Base-by-base conservation (phyloP, 495 filamentous ascomycete genomes). In the Neurospora terricola region DNA sequence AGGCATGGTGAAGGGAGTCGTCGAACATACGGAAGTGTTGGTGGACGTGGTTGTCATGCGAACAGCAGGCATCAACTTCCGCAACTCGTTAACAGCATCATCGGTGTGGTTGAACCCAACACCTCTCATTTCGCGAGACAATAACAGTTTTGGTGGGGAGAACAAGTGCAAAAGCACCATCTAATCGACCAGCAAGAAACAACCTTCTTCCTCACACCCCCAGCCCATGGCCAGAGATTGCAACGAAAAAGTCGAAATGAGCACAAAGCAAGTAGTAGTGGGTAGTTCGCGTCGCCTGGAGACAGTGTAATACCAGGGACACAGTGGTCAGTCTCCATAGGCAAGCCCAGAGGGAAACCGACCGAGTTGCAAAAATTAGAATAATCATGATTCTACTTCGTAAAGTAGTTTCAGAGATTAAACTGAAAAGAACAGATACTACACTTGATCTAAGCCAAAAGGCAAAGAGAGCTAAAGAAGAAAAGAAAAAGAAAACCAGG, bases 371-470 rank as follows among this genome's bases (percentile, higher is more conserved):
- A 85, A 92, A 93, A 92, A 93, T 92, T 85, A 87, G 89, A 88
- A 88, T 92, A 93, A 93, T 91, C 88, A 89, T 85, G 86, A 87
- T 87, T 90, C 86, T 86, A 84, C 85, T 85, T 88, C 84, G 82
- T 90, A 87, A 88, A 78, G 76, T 77, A 80, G 80, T 87, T 86
- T 86, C 86, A 88, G 86, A 84, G 83, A 87, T 92, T 92, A 93
- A 93, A 93, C 91, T 94, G 91, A 93, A 92, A 93, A 96, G 92
- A 96, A 94, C 92, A 96, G 93, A 94, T 94, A 94, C 92, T 94
- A 95, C 91, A 95, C 92, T 93, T 94, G 91, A 95, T 94, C 92
- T 94, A 90, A 91, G 89, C 89, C 89, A 90, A 87, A 86, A 86
- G 88, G 88, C 88, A 85, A 85, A 83, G 82, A 83, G 82, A 84